These are phyloP conservation scores for Verticillium tricorpus DNA, from an alignment of 2,329 filamentous ascomycete species.

Conservation along the genomic window DNA sequence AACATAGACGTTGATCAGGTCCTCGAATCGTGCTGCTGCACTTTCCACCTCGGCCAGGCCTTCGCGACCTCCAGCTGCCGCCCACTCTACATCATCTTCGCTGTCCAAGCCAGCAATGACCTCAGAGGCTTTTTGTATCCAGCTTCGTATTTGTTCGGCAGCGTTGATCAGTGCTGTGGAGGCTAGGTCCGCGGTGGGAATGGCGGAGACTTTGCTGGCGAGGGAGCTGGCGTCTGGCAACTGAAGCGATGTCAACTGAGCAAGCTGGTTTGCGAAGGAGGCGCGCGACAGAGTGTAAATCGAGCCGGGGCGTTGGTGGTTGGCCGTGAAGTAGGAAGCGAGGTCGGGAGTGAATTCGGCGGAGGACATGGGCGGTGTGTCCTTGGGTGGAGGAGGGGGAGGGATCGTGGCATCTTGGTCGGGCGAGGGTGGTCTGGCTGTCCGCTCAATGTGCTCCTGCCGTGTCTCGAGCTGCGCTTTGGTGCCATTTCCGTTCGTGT, in stretches of 20 bases:
- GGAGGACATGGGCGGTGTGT: conserved; percentile 32
- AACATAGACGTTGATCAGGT: conserved; percentile 87
- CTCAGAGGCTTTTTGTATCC: conserved; percentile 89
- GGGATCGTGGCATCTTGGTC: conserved; percentile 29
- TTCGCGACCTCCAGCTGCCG: conserved; percentile 78
- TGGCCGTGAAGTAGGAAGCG: conserved; percentile 62
- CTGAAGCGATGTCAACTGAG: conserved; percentile 84
- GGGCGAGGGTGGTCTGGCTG: conserved; percentile 32
- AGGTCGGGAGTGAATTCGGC: conserved; percentile 46
- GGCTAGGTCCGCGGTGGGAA: conserved; percentile 80
- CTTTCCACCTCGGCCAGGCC: conserved; percentile 69
- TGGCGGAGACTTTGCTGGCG: conserved; percentile 76
- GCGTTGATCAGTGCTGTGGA: conserved; percentile 79
- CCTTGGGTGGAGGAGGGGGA: conserved; percentile 43
- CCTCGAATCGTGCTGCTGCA: conserved; percentile 79
- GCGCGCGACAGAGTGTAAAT: conserved; percentile 90
- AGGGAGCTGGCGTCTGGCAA: conserved; percentile 82
- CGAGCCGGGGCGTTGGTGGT: conserved; percentile 69
- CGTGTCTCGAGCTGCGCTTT: conserved; percentile 56
- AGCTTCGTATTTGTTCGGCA: conserved; percentile 86
- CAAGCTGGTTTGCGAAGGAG: conserved; percentile 89
- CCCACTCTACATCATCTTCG: conserved; percentile 98
- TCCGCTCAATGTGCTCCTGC: conserved; percentile 53
- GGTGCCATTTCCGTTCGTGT: conserved; percentile 63
- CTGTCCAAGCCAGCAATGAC: conserved; percentile 86